Conservation (phyloP, 164 flowering plant genomes). For the Tinospora cordifolia region DNA sequence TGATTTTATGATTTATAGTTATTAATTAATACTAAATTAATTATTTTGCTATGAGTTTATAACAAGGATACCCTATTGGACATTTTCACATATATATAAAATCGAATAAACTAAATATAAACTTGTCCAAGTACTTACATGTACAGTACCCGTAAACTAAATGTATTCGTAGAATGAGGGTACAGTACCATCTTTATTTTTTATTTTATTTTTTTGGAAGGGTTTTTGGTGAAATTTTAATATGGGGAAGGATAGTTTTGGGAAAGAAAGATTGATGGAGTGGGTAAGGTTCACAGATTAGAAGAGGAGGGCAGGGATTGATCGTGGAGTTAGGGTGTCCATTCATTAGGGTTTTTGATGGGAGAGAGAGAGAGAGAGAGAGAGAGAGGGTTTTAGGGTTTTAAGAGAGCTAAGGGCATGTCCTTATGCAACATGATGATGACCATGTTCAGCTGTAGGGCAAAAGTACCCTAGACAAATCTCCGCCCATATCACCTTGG, state of each 20-base stretch:
- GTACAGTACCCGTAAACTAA: too few relatives aligned
- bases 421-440: not conserved
- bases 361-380: not conserved
- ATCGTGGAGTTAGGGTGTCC: conserved; percentile 21
- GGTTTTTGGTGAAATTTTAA: not conserved
- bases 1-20: too few relatives aligned
- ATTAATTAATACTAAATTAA: too few relatives aligned
- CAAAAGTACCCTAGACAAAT: not conserved
- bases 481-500: conserved; percentile 5
- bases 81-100: too few relatives aligned
- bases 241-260: not conserved
- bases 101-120: too few relatives aligned
- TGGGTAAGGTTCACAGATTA: conserved; percentile 2
- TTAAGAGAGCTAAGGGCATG: not conserved
- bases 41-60: too few relatives aligned
- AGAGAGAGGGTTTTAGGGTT: not conserved
- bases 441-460: not conserved
- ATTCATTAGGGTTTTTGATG: conserved; percentile 6
- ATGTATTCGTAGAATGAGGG: not conserved
- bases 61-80: too few relatives aligned
- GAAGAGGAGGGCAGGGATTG: conserved; percentile 13
- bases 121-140: too few relatives aligned
- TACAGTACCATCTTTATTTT: not conserved
- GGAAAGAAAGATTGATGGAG: not conserved
- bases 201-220: too few relatives aligned